Evolutionary conservation across 306 rosid genomes (phyloP).

Genomic region (Geum urbanum): DNA sequence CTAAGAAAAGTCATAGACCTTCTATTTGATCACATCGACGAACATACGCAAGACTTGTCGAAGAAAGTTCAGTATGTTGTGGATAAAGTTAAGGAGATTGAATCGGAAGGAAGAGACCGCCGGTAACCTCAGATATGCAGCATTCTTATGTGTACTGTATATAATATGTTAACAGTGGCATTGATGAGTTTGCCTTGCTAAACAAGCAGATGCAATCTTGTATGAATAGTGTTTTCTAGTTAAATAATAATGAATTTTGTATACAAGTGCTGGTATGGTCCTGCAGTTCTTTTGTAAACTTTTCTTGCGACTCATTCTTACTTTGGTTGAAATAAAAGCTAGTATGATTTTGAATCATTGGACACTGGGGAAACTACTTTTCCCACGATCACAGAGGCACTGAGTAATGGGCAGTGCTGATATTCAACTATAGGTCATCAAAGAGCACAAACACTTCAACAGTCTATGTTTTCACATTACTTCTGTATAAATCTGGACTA

Average conservation of each 20-base stretch:
- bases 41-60: conserved; percentile 31
- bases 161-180: conserved; percentile 11
- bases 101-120: conserved; percentile 21
- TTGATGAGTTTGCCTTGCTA: background rate
- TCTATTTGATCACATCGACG: conserved; percentile 30
- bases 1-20: conserved; percentile 33
- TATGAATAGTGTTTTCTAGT: background rate
- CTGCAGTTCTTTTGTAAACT: no score
- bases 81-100: conserved; percentile 28
- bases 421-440: background rate
- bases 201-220: background rate
- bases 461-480: background rate
- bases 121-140: conserved; percentile 10
- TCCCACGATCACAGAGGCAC: background rate
- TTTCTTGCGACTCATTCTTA: background rate
- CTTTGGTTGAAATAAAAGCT: background rate
- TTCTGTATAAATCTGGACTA: background rate
- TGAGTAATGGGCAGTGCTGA: background rate
- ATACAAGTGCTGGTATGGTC: no score
- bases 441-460: background rate
- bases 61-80: conserved; percentile 21
- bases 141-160: conserved; percentile 7
- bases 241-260: no score
- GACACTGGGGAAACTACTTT: background rate
- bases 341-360: background rate